Conservation (phyloP, 345 rosid species). For the Citrus unshiu region DNA sequence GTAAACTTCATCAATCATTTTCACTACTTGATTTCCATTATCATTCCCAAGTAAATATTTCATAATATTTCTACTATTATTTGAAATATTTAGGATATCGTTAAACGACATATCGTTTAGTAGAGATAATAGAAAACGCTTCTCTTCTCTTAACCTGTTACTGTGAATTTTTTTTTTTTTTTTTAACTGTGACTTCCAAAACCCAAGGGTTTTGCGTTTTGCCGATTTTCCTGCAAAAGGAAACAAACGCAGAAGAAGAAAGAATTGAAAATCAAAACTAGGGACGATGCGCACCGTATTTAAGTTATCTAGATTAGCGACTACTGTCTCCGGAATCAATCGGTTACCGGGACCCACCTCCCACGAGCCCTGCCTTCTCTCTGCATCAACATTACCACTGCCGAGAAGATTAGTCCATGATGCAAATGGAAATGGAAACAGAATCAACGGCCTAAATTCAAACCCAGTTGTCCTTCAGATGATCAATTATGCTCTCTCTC, state of each 20-base stretch:
- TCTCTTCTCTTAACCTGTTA: background rate
- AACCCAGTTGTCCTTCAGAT: constrained; percentile 80
- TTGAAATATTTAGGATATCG: too few species aligned
- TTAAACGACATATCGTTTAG: background rate
- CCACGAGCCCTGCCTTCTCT: constrained; percentile 7
- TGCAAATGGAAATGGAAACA: constrained; percentile 14
- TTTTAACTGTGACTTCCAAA: background rate
- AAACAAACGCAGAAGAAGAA: background rate
- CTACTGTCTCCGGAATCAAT: constrained; percentile 6
- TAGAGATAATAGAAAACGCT: background rate
- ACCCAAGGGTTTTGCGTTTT: constrained; percentile 11
- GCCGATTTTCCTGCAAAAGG: background rate
- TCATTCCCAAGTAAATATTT: too few species aligned
- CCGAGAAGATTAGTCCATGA: constrained; percentile 56
- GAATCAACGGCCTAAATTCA: constrained; percentile 33
- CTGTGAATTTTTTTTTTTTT: too few species aligned
- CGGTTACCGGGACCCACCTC: background rate
- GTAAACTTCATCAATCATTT: too few species aligned
- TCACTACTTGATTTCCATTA: too few species aligned
- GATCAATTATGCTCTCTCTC: constrained; percentile 84
- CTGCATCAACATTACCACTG: constrained; percentile 14
- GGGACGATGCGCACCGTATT: constrained; percentile 44
- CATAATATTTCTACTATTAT: too few species aligned
- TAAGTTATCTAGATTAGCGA: constrained; percentile 31
- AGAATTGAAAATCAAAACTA: background rate